Percentiles rank a stretch among this genome's conserved stretches.
phyloP scores from a whole-genome alignment of 495 filamentous ascomycete species.

The Parathielavia hyrcaniae region DNA sequence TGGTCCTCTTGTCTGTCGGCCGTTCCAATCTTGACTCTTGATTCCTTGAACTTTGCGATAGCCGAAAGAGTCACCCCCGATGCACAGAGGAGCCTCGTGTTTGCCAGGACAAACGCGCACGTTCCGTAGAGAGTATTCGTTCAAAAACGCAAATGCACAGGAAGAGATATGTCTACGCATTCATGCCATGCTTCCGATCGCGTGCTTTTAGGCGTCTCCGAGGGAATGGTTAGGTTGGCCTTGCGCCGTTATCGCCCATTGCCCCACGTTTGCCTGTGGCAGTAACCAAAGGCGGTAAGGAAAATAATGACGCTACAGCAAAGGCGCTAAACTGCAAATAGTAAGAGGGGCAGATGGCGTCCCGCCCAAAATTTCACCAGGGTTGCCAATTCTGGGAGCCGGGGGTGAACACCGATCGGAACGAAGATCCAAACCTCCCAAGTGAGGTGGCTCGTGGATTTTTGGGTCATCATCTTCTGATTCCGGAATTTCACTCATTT shows the following conservation, averaged over 20 bases:
- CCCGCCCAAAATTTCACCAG: conserved; percentile 13
- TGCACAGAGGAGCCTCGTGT: no score
- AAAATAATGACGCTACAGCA: conserved; percentile 20
- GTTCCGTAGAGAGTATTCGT: no score
- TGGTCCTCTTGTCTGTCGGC: no score
- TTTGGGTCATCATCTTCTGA: not conserved
- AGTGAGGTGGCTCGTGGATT: not conserved
- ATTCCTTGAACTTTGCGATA: no score
- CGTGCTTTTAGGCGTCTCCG: not conserved
- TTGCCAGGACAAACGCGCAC: no score
- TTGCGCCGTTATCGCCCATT: conserved; percentile 23
- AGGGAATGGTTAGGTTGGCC: not conserved
- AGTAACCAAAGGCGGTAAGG: conserved; percentile 34
- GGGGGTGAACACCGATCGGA: conserved; percentile 17
- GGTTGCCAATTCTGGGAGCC: not conserved
- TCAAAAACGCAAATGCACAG: no score
- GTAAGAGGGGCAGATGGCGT: conserved; percentile 28
- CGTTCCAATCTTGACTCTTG: no score
- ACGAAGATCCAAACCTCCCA: conserved; percentile 21
- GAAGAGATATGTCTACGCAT: no score
- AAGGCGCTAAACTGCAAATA: conserved; percentile 21
- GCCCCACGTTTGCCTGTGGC: conserved; percentile 28
- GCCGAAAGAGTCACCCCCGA: no score
- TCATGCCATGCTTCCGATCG: no score
- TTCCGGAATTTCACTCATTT: not conserved